A percentile compares a stretch with the other conserved stretches of the same genome.
phyloP scores from a whole-genome alignment of 2,329 filamentous ascomycete species.

The Meredithiella fracta region DNA sequence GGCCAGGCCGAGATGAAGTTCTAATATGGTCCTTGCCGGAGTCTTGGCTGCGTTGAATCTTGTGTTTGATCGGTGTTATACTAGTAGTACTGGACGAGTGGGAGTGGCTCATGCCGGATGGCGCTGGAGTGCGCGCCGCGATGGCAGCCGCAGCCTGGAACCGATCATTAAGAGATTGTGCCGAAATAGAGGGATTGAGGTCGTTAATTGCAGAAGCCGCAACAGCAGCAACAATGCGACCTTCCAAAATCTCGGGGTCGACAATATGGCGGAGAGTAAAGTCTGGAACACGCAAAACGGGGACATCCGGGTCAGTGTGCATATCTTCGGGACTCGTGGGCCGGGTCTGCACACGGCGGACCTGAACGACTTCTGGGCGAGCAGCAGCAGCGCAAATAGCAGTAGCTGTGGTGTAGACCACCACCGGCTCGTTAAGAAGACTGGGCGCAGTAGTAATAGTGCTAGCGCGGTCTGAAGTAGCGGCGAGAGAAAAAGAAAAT shows the following conservation, averaged over 20 bases:
- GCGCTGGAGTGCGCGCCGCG: background rate
- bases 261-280: background rate
- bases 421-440: background rate
- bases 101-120: background rate
- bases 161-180: background rate
- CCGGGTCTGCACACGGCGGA: conserved; percentile 2
- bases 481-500: background rate
- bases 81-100: background rate
- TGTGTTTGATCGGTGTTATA: background rate
- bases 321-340: background rate
- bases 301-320: background rate
- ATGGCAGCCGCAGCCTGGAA: conserved; percentile 4
- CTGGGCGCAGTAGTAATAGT: conserved; percentile 2
- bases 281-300: background rate
- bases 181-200: background rate
- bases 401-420: conserved; percentile 9
- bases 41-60: background rate
- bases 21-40: background rate
- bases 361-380: conserved; percentile 13
- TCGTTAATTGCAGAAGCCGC: background rate
- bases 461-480: conserved; percentile 2
- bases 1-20: background rate
- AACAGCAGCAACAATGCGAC: background rate
- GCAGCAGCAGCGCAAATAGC: conserved; percentile 7
- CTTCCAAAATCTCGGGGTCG: background rate